phyloP scores from a whole-genome alignment of 352 stramenopile species.

The Globisporangium irregulare region DNA sequence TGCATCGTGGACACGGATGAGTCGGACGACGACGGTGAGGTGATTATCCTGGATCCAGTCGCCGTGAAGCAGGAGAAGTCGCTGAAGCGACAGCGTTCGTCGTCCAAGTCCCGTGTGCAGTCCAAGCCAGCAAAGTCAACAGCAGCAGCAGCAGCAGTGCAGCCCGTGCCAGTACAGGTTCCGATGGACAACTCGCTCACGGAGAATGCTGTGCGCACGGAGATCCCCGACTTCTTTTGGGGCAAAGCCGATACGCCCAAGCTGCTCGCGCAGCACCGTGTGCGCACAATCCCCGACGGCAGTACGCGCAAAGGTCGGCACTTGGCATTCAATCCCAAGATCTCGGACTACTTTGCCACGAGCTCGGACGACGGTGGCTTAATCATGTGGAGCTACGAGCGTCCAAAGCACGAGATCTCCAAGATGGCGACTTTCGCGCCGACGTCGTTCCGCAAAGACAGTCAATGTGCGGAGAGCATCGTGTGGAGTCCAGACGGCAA shows the following conservation, averaged over 20 bases:
- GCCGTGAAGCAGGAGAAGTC: constrained; percentile 34
- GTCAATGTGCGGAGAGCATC: constrained; percentile 65
- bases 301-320: constrained; percentile 68
- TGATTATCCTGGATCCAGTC: constrained; percentile 47
- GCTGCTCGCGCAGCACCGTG: constrained; percentile 63
- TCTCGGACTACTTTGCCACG: constrained; percentile 71
- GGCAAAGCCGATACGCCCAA: constrained; percentile 59
- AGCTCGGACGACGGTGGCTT: constrained; percentile 76
- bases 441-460: constrained; percentile 60
- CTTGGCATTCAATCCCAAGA: constrained; percentile 72
- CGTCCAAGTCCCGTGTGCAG: constrained; percentile 5
- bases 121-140: constrained; percentile 14
- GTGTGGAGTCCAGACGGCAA: constrained; percentile 74
- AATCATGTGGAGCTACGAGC: constrained; percentile 77
- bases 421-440: constrained; percentile 61
- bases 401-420: constrained; percentile 51
- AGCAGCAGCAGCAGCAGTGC: neutral
- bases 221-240: constrained; percentile 77
- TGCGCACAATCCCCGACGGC: constrained; percentile 56
- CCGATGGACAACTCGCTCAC: constrained; percentile 26
- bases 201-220: constrained; percentile 11
- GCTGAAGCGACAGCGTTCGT: constrained; percentile 6
- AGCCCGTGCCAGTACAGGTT: constrained; percentile 15
- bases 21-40: constrained; percentile 36
- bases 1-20: constrained; percentile 71